Evolutionary conservation across 2,329 filamentous ascomycete genomes (phyloP).

Genomic region (Colletotrichum tamarilloi): DNA sequence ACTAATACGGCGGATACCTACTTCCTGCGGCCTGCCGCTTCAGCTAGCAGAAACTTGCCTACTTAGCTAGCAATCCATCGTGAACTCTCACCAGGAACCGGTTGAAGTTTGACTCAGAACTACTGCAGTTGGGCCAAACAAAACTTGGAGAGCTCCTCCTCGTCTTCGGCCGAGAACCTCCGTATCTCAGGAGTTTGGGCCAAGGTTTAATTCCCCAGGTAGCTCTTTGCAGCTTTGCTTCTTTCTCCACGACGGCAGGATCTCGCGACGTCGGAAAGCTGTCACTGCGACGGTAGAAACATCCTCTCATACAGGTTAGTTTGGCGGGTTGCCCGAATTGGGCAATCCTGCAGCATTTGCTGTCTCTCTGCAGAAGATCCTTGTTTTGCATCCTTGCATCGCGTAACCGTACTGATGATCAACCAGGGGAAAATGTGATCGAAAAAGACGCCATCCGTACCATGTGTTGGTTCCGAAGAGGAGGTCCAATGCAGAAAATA

Average conservation of each 20-base stretch:
- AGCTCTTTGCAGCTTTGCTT: neutral
- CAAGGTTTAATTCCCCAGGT: neutral
- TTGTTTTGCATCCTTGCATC: constrained; percentile 16
- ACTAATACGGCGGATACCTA: no score
- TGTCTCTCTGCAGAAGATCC: constrained; percentile 18
- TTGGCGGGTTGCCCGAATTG: constrained; percentile 7
- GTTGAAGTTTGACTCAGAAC: no score
- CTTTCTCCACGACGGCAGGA: neutral
- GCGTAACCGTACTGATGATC: neutral
- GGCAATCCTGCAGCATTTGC: constrained; percentile 1
- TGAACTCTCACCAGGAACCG: no score
- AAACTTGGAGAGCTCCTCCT: neutral
- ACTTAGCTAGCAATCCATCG: no score
- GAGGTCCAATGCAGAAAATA: neutral
- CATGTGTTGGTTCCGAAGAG: constrained; percentile 11
- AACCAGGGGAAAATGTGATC: constrained; percentile 3
- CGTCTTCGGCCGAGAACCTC: constrained; percentile 14
- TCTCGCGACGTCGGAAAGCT: constrained; percentile 16
- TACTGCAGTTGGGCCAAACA: neutral
- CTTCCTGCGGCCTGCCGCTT: neutral
- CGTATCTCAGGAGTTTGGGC: neutral
- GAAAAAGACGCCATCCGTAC: neutral
- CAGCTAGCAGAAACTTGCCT: neutral
- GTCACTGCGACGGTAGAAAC: constrained; percentile 6
- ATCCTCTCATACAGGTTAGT: neutral